These are phyloP conservation scores for Leersia perrieri DNA, from an alignment of 176 grass and related monocot genomes.

Conservation along the genomic window DNA sequence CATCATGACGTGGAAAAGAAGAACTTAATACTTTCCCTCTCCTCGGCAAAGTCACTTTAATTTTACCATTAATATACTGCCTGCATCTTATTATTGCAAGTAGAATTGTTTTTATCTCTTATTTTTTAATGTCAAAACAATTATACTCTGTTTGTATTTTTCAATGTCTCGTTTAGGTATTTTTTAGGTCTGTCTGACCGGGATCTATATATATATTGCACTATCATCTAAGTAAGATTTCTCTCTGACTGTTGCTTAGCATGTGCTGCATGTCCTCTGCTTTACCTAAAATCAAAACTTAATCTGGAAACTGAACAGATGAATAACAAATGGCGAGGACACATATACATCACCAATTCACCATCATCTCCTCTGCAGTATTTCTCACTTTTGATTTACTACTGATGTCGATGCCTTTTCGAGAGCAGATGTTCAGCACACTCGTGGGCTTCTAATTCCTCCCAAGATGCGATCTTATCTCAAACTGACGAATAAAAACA, in stretches of 20 bases:
- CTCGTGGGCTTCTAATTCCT: constrained; percentile 14
- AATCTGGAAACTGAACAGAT: neutral
- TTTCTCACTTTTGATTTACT: neutral
- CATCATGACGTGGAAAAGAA: constrained; percentile 50
- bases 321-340: neutral
- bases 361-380: neutral
- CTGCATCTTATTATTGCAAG: constrained; percentile 11
- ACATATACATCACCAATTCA: neutral
- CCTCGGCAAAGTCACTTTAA: constrained; percentile 33
- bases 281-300: neutral
- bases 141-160: neutral
- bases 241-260: neutral
- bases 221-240: neutral
- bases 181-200: neutral
- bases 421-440: neutral
- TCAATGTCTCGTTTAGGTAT: neutral
- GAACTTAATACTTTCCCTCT: constrained; percentile 43
- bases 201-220: too few species aligned
- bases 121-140: neutral
- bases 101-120: neutral
- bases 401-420: constrained; percentile 12
- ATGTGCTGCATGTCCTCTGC: neutral
- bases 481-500: constrained; percentile 38
- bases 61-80: constrained; percentile 33
- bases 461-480: constrained; percentile 44